These are phyloP conservation scores for Blastobotrys americana DNA, from an alignment of 805 yeast genomes.

Conservation along the genomic window DNA sequence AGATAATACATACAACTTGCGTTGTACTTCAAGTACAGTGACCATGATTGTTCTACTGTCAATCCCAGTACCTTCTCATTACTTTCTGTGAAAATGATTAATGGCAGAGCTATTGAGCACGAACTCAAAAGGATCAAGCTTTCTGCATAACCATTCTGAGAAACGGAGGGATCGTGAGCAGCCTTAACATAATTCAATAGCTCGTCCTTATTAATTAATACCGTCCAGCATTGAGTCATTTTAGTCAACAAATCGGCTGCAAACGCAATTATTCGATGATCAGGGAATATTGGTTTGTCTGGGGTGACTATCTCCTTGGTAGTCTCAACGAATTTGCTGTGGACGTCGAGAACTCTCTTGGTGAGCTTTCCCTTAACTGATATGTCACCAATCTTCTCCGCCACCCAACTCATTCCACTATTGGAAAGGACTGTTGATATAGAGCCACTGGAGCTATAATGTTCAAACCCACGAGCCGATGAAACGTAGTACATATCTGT, in stretches of 20 bases:
- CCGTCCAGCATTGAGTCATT: constrained; percentile 4
- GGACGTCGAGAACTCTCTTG: constrained; percentile 8
- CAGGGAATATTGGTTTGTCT: constrained; percentile 5
- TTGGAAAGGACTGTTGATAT: constrained; percentile 36
- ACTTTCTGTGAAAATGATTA: constrained; percentile 1
- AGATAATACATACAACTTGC: constrained; percentile 10
- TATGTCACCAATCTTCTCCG: constrained; percentile 17
- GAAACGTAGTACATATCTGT: constrained; percentile 12
- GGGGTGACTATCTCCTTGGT: neutral
- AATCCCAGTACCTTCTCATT: neutral
- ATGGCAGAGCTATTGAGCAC: constrained; percentile 6
- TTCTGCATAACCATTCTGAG: constrained; percentile 19
- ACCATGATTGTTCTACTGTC: constrained; percentile 1
- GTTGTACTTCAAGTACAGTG: neutral
- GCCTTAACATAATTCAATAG: constrained; percentile 8
- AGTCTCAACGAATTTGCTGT: neutral
- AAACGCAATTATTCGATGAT: constrained; percentile 2
- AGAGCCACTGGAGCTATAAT: constrained; percentile 9
- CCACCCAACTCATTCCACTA: constrained; percentile 38
- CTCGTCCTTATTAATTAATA: constrained; percentile 8
- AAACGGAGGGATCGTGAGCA: constrained; percentile 3
- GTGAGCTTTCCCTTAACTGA: constrained; percentile 9
- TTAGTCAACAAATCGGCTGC: neutral
- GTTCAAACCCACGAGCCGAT: constrained; percentile 10
- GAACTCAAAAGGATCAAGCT: constrained; percentile 8